Conservation (phyloP, 83 land plant genomes). For the Picea abies region DNA sequence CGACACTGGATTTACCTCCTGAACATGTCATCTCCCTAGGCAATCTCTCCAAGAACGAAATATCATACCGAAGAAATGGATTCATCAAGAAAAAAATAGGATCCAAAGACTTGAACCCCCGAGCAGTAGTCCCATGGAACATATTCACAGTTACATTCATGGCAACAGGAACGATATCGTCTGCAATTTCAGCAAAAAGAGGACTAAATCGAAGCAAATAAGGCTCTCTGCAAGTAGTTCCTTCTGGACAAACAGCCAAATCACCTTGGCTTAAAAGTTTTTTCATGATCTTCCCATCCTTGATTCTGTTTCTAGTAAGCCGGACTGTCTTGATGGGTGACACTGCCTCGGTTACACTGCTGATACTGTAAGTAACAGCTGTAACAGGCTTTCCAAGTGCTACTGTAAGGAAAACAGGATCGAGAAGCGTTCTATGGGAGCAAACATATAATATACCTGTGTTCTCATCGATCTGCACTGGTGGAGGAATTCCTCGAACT, state of each 20-base stretch:
- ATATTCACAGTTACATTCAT: conserved; percentile 29
- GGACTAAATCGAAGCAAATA: conserved; percentile 70
- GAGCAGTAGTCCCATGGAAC: conserved; percentile 75
- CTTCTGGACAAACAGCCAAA: conserved; percentile 59
- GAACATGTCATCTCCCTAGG: conserved; percentile 39
- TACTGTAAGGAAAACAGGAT: conserved; percentile 49
- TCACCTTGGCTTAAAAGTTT: conserved; percentile 23
- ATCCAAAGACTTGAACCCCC: conserved; percentile 71
- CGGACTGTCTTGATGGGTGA: conserved; percentile 29
- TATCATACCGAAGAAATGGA: conserved; percentile 45
- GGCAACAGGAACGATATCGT: conserved; percentile 63
- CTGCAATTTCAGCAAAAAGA: conserved; percentile 58
- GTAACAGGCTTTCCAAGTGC: conserved; percentile 16
- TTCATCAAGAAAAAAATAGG: conserved; percentile 72
- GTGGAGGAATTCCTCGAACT: conserved; percentile 14
- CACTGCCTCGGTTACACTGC: conserved; percentile 22
- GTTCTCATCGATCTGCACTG: neutral
- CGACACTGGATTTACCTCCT: conserved; percentile 45
- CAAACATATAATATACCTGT: conserved; percentile 48
- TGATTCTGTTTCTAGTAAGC: neutral
- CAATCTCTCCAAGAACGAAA: conserved; percentile 45
- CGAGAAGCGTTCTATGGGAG: conserved; percentile 64
- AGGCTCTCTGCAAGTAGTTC: conserved; percentile 73
- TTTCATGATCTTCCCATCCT: conserved; percentile 17
- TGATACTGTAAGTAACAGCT: conserved; percentile 43